phyloP scores from a whole-genome alignment of 768 basidiomycete species.

The Termitomyces heimii region DNA sequence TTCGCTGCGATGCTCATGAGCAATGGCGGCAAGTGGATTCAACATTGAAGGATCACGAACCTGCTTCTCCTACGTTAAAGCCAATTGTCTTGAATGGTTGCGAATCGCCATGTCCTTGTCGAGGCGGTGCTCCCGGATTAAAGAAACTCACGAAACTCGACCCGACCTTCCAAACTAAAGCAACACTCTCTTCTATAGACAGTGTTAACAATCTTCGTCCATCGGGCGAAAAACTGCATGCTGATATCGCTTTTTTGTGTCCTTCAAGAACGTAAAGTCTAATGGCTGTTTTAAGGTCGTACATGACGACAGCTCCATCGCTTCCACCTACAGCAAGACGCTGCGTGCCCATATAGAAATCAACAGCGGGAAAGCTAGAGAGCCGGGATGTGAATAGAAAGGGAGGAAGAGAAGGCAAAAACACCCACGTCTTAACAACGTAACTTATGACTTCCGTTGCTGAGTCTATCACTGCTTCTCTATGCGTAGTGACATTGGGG shows the following conservation, averaged over 20 bases:
- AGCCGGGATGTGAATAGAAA: not conserved
- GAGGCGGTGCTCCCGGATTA: conserved; percentile 83
- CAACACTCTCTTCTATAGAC: conserved; percentile 77
- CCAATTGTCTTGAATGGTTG: conserved; percentile 85
- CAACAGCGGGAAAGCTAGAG: conserved; percentile 83
- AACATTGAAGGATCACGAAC: conserved; percentile 34
- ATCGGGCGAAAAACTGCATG: conserved; percentile 91
- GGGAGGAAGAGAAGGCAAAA: not conserved
- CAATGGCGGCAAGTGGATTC: not conserved
- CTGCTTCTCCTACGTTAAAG: conserved; percentile 81
- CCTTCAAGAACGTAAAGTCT: conserved; percentile 93
- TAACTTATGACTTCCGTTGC: conserved; percentile 93
- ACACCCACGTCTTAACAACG: conserved; percentile 84
- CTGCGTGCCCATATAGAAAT: conserved; percentile 85
- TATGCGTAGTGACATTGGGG: conserved; percentile 70
- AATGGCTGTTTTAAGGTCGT: conserved; percentile 94
- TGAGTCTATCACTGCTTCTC: conserved; percentile 83
- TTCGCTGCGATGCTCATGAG: conserved; percentile 19
- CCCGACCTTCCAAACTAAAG: conserved; percentile 96
- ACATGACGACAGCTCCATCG: conserved; percentile 94
- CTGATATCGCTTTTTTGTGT: conserved; percentile 75
- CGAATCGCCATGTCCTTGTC: conserved; percentile 78
- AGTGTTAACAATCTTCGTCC: conserved; percentile 84
- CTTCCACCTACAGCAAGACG: conserved; percentile 89
- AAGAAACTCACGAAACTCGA: conserved; percentile 86